Conservation (phyloP, 208 protist genomes). For the Endotrypanum monterogeii region DNA sequence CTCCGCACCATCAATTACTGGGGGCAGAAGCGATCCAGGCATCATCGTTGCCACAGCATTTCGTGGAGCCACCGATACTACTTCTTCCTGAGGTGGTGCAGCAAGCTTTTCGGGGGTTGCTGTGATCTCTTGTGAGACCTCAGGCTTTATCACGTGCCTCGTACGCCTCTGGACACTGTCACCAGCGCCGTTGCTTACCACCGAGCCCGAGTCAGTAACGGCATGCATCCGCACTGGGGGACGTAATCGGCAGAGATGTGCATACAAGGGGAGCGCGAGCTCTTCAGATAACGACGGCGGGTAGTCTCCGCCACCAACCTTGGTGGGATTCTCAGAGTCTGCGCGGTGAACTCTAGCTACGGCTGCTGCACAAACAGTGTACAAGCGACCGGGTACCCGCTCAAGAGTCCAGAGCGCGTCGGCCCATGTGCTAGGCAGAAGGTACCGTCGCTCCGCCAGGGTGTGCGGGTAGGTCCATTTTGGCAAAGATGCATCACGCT, state of each 20-base stretch:
- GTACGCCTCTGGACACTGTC: slow-evolving; percentile 4
- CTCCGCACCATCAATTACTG: not conserved
- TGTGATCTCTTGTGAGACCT: not conserved
- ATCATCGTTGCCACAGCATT: not conserved
- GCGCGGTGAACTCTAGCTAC: slow-evolving; percentile 1
- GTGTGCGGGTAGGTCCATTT: slow-evolving; percentile 32
- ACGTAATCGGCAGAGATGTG: slow-evolving; percentile 38
- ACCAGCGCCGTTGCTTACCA: not conserved
- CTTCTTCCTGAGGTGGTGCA: not conserved
- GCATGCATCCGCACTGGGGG: slow-evolving; percentile 41
- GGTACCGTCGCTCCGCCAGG: slow-evolving; percentile 32
- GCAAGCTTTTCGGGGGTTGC: slow-evolving; percentile 18
- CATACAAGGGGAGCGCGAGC: slow-evolving; percentile 37
- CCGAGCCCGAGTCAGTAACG: slow-evolving; percentile 1
- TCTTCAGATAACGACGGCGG: slow-evolving; percentile 4
- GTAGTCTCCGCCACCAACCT: not conserved
- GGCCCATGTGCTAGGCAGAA: slow-evolving; percentile 48
- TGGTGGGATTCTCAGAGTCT: not conserved
- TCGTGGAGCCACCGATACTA: not conserved
- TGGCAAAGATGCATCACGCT: slow-evolving; percentile 30
- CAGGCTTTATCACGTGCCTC: not conserved
- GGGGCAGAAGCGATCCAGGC: not conserved
- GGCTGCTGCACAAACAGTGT: not conserved
- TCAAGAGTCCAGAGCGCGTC: slow-evolving; percentile 62
- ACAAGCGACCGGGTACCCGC: slow-evolving; percentile 27